These are phyloP conservation scores for Cutaneotrichosporon mucoides DNA, from an alignment of 1,284 basidiomycete species.

Conservation along the genomic window DNA sequence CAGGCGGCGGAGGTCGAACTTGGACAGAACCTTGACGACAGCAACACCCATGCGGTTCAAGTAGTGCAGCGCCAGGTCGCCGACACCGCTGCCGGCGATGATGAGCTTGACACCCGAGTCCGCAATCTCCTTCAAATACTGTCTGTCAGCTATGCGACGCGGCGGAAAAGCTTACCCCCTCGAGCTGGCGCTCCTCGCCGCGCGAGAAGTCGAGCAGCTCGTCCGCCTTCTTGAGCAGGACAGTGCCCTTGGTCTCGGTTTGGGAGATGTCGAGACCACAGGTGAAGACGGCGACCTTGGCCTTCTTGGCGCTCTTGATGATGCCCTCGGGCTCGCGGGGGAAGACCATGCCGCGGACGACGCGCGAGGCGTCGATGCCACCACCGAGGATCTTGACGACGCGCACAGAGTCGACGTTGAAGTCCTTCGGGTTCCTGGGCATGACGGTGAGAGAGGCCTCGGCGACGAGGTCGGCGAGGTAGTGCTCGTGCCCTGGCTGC, in stretches of 20 bases:
- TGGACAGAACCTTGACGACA: constrained; percentile 95
- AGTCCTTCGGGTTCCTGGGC: constrained; percentile 81
- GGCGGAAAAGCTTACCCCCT: constrained; percentile 60
- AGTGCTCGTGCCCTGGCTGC: constrained; percentile 90
- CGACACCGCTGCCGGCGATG: constrained; percentile 86
- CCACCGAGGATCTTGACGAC: constrained; percentile 99
- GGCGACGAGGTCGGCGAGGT: constrained; percentile 77
- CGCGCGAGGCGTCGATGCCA: constrained; percentile 72
- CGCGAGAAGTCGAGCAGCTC: constrained; percentile 95
- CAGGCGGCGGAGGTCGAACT: constrained; percentile 92
- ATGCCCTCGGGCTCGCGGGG: constrained; percentile 88
- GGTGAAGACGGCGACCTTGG: constrained; percentile 92
- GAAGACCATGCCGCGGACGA: constrained; percentile 98
- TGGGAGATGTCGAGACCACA: constrained; percentile 88
- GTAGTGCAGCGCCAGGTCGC: constrained; percentile 96
- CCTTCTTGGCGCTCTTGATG: constrained; percentile 73
- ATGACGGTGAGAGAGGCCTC: constrained; percentile 88
- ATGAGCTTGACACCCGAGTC: constrained; percentile 92
- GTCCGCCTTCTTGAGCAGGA: constrained; percentile 90
- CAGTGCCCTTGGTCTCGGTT: constrained; percentile 99
- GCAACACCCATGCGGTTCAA: constrained; percentile 90
- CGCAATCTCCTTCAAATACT: constrained; percentile 97
- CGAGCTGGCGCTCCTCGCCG: constrained; percentile 92
- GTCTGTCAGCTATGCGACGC: neutral
- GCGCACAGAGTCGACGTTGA: constrained; percentile 96